Percentiles rank a stretch among this genome's conserved stretches.
These are phyloP conservation scores for Talaromyces trachyspermus DNA, from an alignment of 495 filamentous ascomycete species.

Conservation along the genomic window DNA sequence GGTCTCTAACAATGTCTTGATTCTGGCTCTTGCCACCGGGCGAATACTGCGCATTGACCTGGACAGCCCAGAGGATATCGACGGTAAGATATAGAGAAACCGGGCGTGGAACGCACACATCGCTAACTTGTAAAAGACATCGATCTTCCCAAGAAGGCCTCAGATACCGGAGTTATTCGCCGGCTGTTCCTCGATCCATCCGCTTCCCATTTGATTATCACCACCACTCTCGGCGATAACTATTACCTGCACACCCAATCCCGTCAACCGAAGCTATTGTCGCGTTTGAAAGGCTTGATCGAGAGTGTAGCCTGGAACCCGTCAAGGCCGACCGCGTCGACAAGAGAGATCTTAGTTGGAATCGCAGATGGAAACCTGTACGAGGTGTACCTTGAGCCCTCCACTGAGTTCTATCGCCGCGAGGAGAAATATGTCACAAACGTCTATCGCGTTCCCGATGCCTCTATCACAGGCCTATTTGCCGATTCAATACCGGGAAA, in stretches of 20 bases:
- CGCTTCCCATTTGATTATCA: slow-evolving; percentile 87
- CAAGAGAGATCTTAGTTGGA: slow-evolving; percentile 89
- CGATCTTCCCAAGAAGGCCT: slow-evolving; percentile 87
- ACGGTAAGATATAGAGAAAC: slow-evolving; percentile 51
- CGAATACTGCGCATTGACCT: slow-evolving; percentile 90
- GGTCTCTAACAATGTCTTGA: slow-evolving; percentile 93
- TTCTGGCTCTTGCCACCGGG: slow-evolving; percentile 80
- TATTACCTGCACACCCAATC: slow-evolving; percentile 97
- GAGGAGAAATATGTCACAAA: slow-evolving; percentile 86
- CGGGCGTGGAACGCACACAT: not conserved
- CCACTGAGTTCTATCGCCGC: slow-evolving; percentile 85
- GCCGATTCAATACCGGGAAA: slow-evolving; percentile 61
- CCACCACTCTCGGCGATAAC: slow-evolving; percentile 86
- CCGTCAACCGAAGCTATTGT: slow-evolving; percentile 72
- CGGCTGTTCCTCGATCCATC: slow-evolving; percentile 96
- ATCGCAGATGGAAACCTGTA: slow-evolving; percentile 89
- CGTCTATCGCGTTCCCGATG: slow-evolving; percentile 72
- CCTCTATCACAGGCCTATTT: slow-evolving; percentile 73
- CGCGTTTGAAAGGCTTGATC: slow-evolving; percentile 80
- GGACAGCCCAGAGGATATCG: slow-evolving; percentile 87
- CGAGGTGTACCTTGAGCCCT: slow-evolving; percentile 90
- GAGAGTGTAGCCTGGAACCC: slow-evolving; percentile 95
- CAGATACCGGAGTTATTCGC: slow-evolving; percentile 84
- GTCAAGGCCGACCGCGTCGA: slow-evolving; percentile 89
- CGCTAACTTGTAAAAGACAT: slow-evolving; percentile 56